Evolutionary conservation across 306 rosid species (phyloP).

Genomic region (Dryas octopetala): DNA sequence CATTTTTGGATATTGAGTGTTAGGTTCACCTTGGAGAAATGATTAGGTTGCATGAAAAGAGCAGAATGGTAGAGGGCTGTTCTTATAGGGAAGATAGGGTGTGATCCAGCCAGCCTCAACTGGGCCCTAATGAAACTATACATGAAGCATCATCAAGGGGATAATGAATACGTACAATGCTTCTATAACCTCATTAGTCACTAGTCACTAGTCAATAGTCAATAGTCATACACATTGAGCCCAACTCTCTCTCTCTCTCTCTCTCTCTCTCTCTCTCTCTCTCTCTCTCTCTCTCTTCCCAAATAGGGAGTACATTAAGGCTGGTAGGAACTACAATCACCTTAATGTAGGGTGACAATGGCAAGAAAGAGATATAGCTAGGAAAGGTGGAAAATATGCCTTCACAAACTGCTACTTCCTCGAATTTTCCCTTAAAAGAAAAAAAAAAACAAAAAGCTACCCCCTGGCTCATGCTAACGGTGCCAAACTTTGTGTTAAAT

Average conservation of each 20-base stretch:
- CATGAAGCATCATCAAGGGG: slow-evolving; percentile 8
- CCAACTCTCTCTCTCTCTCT: background rate
- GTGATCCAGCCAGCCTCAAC: slow-evolving; percentile 18
- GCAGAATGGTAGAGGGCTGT: slow-evolving; percentile 1
- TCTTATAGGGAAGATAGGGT: slow-evolving; percentile 18
- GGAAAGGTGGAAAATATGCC: background rate
- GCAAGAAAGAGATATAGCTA: background rate
- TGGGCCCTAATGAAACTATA: slow-evolving; percentile 22
- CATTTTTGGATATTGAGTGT: background rate
- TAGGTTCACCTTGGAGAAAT: slow-evolving; percentile 2
- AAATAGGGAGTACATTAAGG: background rate
- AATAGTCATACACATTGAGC: background rate
- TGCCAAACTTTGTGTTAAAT: background rate
- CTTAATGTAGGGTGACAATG: slow-evolving; percentile 2
- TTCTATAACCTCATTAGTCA: background rate
- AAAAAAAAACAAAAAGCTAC: background rate
- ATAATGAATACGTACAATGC: background rate
- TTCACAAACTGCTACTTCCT: background rate
- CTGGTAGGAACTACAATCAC: background rate
- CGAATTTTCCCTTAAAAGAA: no score
- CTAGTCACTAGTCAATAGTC: background rate
- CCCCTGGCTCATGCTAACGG: background rate
- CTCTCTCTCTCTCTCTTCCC: no score
- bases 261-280: no score
- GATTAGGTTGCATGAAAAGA: slow-evolving; percentile 3